Evolutionary conservation across 225 moss, liverwort and hornwort genomes (phyloP).

Genomic region (Ulota crispa): DNA sequence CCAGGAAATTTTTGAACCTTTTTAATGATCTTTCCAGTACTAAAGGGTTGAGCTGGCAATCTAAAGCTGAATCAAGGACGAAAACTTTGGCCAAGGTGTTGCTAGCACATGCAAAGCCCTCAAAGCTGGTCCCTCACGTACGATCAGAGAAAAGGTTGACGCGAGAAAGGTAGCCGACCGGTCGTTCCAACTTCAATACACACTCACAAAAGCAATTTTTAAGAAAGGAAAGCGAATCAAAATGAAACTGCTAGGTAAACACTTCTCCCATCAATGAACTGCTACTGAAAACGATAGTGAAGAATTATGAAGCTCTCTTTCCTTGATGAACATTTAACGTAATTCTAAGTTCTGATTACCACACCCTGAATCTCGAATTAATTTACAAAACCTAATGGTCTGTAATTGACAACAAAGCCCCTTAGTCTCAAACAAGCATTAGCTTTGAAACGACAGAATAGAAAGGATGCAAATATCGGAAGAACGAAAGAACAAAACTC

Average conservation of each 20-base stretch:
- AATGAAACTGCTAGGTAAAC: neutral
- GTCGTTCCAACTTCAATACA: neutral
- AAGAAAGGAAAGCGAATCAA: neutral
- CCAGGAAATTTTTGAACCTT: neutral
- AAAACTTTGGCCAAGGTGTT: neutral
- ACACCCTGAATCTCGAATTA: neutral
- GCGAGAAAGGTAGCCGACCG: neutral
- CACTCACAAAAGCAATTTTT: constrained; percentile 2
- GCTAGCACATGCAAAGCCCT: neutral
- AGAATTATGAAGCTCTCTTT: neutral
- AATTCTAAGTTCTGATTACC: neutral
- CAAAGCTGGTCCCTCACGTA: constrained; percentile 20
- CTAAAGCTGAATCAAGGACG: constrained; percentile 13
- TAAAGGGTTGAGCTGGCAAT: constrained; percentile 3
- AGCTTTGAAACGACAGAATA: neutral
- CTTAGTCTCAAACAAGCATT: neutral
- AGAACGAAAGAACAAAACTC: neutral
- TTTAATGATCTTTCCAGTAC: neutral
- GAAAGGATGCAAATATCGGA: neutral
- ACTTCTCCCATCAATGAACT: constrained; percentile 6
- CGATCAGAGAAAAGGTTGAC: constrained; percentile 14
- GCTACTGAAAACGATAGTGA: neutral
- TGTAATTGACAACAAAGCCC: neutral
- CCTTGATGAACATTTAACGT: neutral
- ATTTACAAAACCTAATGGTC: neutral